Evolutionary conservation across 2,329 filamentous ascomycete genomes (phyloP).

Genomic region (Colletotrichum sp.): DNA sequence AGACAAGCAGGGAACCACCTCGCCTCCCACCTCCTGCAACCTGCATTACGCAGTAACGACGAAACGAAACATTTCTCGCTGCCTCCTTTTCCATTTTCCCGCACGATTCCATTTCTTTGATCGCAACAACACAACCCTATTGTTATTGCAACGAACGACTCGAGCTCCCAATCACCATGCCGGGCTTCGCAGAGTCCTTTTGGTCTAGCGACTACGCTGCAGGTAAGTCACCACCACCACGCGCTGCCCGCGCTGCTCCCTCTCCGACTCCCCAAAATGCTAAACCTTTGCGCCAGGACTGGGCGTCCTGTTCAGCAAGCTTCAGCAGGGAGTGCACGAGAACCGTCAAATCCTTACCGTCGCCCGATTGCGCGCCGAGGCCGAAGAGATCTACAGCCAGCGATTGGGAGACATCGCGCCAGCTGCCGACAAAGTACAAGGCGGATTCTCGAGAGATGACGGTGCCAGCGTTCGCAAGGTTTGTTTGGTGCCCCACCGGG

Average conservation of each 20-base stretch:
- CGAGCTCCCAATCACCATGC: constrained; percentile 61
- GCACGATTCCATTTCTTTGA: neutral
- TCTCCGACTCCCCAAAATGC: neutral
- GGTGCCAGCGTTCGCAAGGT: constrained; percentile 91
- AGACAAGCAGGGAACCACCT: constrained; percentile 1
- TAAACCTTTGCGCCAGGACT: constrained; percentile 59
- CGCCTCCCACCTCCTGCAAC: neutral
- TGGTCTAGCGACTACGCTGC: constrained; percentile 98
- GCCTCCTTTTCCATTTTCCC: constrained; percentile 6
- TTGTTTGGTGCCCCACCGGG: neutral
- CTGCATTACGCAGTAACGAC: constrained; percentile 20
- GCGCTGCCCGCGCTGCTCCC: neutral
- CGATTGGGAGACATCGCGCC: constrained; percentile 82
- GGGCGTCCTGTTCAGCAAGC: constrained; percentile 92
- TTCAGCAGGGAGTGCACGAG: constrained; percentile 94
- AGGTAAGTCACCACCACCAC: constrained; percentile 56
- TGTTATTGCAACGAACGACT: neutral
- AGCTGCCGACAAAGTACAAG: constrained; percentile 79
- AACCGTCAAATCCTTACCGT: constrained; percentile 94
- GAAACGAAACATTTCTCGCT: constrained; percentile 19
- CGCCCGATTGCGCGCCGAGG: constrained; percentile 92
- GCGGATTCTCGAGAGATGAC: constrained; percentile 89
- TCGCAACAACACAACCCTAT: neutral
- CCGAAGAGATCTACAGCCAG: constrained; percentile 87
- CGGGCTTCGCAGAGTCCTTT: constrained; percentile 92